A percentile compares a stretch with the other conserved stretches of the same genome.
These are phyloP conservation scores for Porodaedalea pini DNA, from an alignment of 1,284 basidiomycete genomes.

Conservation along the genomic window DNA sequence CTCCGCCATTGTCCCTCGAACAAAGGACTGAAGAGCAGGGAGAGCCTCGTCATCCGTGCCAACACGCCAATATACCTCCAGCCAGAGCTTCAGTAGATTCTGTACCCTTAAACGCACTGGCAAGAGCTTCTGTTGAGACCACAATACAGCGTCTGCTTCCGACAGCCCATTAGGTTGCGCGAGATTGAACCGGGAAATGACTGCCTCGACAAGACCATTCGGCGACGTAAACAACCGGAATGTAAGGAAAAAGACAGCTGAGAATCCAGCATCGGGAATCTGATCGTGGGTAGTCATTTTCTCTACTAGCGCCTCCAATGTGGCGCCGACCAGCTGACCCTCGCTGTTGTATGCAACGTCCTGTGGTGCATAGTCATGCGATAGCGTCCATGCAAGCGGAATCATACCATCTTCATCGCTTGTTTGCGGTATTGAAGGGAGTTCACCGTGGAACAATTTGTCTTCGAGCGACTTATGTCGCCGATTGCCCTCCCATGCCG, in stretches of 20 bases:
- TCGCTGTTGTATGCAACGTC: conserved; percentile 91
- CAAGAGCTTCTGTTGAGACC: conserved; percentile 83
- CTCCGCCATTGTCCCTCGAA: conserved; percentile 54
- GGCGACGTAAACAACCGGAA: conserved; percentile 93
- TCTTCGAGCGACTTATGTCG: conserved; percentile 46
- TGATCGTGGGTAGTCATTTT: conserved; percentile 96
- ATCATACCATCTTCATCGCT: conserved; percentile 37
- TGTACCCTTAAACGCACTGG: conserved; percentile 88
- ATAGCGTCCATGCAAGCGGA: conserved; percentile 53
- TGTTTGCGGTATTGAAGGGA: conserved; percentile 43
- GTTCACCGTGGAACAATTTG: conserved; percentile 50
- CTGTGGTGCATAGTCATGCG: conserved; percentile 69
- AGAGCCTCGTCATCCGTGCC: conserved; percentile 62
- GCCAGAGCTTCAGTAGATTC: conserved; percentile 91
- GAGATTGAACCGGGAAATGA: conserved; percentile 83
- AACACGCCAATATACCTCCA: conserved; percentile 86
- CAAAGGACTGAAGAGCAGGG: conserved; percentile 59
- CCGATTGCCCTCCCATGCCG: conserved; percentile 53
- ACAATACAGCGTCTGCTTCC: conserved; percentile 63
- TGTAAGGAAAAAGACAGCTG: conserved; percentile 89
- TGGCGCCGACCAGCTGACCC: conserved; percentile 87
- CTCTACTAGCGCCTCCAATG: conserved; percentile 84
- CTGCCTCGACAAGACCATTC: conserved; percentile 65
- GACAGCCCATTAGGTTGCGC: conserved; percentile 54
- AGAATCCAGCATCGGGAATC: conserved; percentile 81